A percentile compares a stretch with the other conserved stretches of the same genome.
Evolutionary conservation across 2,329 filamentous ascomycete genomes (phyloP).

Genomic region (Xylariaceae sp.): DNA sequence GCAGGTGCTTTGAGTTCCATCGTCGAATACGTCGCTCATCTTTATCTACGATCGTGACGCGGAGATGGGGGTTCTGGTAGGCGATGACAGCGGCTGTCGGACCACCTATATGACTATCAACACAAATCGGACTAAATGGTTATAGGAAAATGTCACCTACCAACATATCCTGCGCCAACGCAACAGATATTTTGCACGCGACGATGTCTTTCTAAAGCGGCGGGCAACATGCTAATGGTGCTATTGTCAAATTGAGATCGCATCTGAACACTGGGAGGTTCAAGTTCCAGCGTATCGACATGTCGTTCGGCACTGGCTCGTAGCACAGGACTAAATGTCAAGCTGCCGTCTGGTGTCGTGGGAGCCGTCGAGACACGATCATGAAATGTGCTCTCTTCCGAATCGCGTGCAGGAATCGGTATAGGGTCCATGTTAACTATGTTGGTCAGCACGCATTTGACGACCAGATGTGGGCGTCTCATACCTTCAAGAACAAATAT

Average conservation of each 20-base stretch:
- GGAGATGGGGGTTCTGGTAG: conserved; percentile 65
- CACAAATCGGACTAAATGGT: not conserved
- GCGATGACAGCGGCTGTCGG: conserved; percentile 74
- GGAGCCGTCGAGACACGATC: conserved; percentile 39
- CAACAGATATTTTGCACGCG: conserved; percentile 37
- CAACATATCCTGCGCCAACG: conserved; percentile 32
- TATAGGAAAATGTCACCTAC: conserved; percentile 28
- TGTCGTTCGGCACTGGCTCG: conserved; percentile 23
- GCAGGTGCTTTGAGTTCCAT: conserved; percentile 71
- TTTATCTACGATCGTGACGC: conserved; percentile 71
- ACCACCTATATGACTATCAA: conserved; percentile 44
- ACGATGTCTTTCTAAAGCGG: conserved; percentile 5
- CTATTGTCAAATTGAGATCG: not conserved
- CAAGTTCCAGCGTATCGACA: conserved; percentile 4
- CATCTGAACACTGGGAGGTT: conserved; percentile 4
- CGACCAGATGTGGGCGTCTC: too few species aligned
- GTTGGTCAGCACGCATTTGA: too few species aligned
- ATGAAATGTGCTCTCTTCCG: conserved; percentile 28
- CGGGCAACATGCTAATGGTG: not conserved
- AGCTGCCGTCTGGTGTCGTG: conserved; percentile 42
- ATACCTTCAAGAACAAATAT: too few species aligned
- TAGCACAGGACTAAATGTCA: conserved; percentile 40
- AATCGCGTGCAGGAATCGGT: conserved; percentile 21
- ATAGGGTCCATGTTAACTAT: conserved; percentile 18
- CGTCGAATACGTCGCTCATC: conserved; percentile 61